phyloP scores from a whole-genome alignment of 1,139 yeast genomes.

The Saccharomycopsis crataegensis region DNA sequence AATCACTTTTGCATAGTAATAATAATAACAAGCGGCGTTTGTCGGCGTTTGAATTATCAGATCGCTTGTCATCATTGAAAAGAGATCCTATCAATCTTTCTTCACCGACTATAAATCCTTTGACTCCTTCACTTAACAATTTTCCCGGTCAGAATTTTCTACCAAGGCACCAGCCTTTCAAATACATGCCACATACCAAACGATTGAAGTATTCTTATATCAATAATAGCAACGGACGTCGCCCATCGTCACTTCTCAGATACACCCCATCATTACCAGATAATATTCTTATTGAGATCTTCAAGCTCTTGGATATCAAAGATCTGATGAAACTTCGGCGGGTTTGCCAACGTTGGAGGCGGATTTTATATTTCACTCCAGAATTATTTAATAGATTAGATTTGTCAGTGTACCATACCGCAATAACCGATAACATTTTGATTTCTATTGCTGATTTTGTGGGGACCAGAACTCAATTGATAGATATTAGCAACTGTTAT shows the following conservation, averaged over 20 bases:
- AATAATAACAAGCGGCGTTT: conserved; percentile 14
- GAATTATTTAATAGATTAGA: conserved; percentile 45
- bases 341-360: conserved; percentile 62
- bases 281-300: conserved; percentile 43
- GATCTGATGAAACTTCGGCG: conserved; percentile 49
- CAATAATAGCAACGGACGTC: conserved; percentile 27
- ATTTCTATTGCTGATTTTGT: conserved; percentile 59
- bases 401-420: conserved; percentile 52
- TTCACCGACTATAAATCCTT: conserved; percentile 36
- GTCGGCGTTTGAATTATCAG: conserved; percentile 16
- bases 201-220: conserved; percentile 34
- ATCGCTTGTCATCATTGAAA: not conserved
- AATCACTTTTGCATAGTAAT: conserved; percentile 2
- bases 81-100: conserved; percentile 21
- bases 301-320: conserved; percentile 45
- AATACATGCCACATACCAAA: conserved; percentile 47
- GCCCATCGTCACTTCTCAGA: conserved; percentile 50
- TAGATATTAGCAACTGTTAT: conserved; percentile 66
- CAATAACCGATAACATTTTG: conserved; percentile 50
- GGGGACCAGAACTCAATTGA: conserved; percentile 54
- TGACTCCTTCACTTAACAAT: conserved; percentile 30
- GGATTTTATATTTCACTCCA: conserved; percentile 50
- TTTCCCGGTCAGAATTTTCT: conserved; percentile 23
- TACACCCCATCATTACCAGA: conserved; percentile 54
- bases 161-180: conserved; percentile 28